Percentiles rank a stretch among this genome's conserved stretches.
phyloP scores from a whole-genome alignment of 2,329 filamentous ascomycete species.

The Aspergillus piperis region DNA sequence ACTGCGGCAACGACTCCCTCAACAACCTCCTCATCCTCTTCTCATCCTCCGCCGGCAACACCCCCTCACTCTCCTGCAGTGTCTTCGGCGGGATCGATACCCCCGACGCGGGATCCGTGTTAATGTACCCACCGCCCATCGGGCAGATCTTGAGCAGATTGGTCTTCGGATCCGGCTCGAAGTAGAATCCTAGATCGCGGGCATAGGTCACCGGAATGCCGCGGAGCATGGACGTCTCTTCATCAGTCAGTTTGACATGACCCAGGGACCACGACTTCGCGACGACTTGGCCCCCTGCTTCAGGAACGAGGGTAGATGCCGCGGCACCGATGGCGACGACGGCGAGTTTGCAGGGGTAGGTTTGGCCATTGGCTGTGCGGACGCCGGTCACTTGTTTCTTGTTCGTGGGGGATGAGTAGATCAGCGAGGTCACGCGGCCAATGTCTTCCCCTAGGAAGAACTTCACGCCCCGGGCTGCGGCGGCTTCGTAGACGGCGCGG shows the following conservation, averaged over 20 bases:
- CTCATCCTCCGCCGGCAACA: conserved; percentile 58
- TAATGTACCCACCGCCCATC: conserved; percentile 58
- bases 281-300: conserved; percentile 52
- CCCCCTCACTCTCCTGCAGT: conserved; percentile 36
- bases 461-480: conserved; percentile 43
- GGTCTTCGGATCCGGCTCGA: conserved; percentile 63
- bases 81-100: conserved; percentile 48
- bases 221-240: conserved; percentile 56
- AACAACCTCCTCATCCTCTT: conserved; percentile 54
- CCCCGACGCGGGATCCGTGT: conserved; percentile 48
- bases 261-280: conserved; percentile 63
- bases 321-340: conserved; percentile 58
- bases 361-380: conserved; percentile 41
- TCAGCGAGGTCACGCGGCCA: conserved; percentile 43
- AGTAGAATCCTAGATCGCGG: conserved; percentile 65
- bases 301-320: conserved; percentile 51
- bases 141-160: conserved; percentile 63
- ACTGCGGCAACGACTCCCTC: conserved; percentile 53
- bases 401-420: conserved; percentile 31
- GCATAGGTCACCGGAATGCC: conserved; percentile 64
- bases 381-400: conserved; percentile 33
- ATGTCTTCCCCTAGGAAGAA: conserved; percentile 48
- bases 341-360: conserved; percentile 43
- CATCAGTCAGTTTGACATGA: conserved; percentile 58
- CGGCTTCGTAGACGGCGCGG: conserved; percentile 48